Conservation (phyloP, 768 basidiomycete species). For the Xanthoconium stramineum region DNA sequence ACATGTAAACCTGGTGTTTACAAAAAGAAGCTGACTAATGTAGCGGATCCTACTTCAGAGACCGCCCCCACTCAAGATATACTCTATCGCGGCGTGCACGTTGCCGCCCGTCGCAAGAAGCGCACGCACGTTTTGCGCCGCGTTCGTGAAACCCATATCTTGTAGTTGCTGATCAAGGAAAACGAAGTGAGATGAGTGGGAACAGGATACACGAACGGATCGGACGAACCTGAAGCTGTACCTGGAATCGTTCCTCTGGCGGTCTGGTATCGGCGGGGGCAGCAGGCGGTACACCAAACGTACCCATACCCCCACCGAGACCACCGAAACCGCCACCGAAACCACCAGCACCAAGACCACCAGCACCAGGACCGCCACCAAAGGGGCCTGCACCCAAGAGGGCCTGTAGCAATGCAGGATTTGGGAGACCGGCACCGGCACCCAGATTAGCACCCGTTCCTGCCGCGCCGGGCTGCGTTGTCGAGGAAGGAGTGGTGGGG, state of each 20-base stretch:
- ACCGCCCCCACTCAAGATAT: constrained; percentile 82
- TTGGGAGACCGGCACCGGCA: constrained; percentile 22
- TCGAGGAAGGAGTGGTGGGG: constrained; percentile 18
- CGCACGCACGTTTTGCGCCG: constrained; percentile 85
- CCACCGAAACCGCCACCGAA: constrained; percentile 21
- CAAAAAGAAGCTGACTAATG: background rate
- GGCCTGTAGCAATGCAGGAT: constrained; percentile 44
- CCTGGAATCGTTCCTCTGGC: constrained; percentile 91
- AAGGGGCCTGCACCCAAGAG: constrained; percentile 8
- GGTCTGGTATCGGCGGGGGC: constrained; percentile 66
- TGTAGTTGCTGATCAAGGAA: constrained; percentile 76
- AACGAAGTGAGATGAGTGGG: background rate
- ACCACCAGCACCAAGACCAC: constrained; percentile 31
- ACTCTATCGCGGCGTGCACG: constrained; percentile 89
- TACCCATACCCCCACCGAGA: constrained; percentile 24
- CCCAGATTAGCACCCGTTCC: constrained; percentile 20
- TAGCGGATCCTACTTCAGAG: constrained; percentile 1
- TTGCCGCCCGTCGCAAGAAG: constrained; percentile 91
- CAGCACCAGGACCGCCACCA: constrained; percentile 2
- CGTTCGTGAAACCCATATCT: constrained; percentile 93
- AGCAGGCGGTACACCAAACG: constrained; percentile 21
- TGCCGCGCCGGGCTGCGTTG: constrained; percentile 18
- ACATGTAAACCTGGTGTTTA: background rate
- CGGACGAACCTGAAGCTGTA: constrained; percentile 64
- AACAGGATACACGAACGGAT: background rate